Evolutionary conservation across 2,329 filamentous ascomycete genomes (phyloP), one percentile per base, ranked within the genome.

Genomic region (Calonectria ilicicola): DNA sequence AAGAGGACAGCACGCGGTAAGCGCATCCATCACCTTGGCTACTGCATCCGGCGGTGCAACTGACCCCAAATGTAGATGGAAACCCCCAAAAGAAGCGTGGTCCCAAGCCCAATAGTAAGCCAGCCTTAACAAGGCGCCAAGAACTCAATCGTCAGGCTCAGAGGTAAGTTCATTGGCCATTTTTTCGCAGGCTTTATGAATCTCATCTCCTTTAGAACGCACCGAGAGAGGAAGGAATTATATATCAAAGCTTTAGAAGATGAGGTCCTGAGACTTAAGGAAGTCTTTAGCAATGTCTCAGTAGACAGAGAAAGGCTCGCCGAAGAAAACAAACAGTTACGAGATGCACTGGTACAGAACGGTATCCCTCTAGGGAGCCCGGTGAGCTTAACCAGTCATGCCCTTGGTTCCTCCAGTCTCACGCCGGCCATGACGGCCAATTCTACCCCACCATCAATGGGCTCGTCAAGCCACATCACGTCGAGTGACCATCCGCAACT

Each of bases 101-200:
- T 1, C 97, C 97, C 0, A 98, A 98, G 83, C 97, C 97, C 23
- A 97, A 98, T 83, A 97, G 94, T 87, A 98, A 98, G 82, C 97
- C 97, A 21, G 96, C 97, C 53, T 86, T 98, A 80, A 98, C 96
- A 23, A 90, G 96, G 74, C 91, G 96, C 75, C 97, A 98, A 82
- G 96, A 98, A 84, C 87, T 98, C 73, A 98, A 98, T 82, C 91
- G 97, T 75, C 96, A 98, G 86, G 97, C 97, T 35, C 97, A 98
- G 84, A 93, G 96, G 96, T 97, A 91, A 78, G 85, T 74, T 47
- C 23, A 19, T 8, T 26, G 14, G 38, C 17, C 32, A 19, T 46
- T 12, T 40, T 10, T 44, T 21, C 10, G 21, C 19, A 19, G 15
- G 49, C 47, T 12, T 44, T 32, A 51, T 70, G 75, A 64, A 78